Percentiles rank a stretch among this genome's conserved stretches.
phyloP scores from a whole-genome alignment of 139 green algal species.

The Volvox africanus region DNA sequence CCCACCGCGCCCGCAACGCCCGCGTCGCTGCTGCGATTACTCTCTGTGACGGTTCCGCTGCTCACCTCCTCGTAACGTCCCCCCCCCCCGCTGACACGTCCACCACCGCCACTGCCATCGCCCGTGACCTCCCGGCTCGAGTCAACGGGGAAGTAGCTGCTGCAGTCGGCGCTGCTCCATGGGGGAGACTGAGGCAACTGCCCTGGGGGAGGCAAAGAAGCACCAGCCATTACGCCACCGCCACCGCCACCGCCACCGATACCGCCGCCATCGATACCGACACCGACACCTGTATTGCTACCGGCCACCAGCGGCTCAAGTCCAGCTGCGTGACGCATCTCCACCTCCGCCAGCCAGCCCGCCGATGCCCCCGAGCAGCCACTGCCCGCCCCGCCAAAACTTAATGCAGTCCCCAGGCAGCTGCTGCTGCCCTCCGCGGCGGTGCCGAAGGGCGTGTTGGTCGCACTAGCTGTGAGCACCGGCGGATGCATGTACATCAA shows the following conservation, averaged over 20 bases:
- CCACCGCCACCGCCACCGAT: not conserved
- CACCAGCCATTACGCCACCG: not conserved
- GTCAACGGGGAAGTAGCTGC: not conserved
- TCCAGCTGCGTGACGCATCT: not conserved
- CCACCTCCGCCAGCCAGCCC: not conserved
- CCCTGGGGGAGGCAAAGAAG: not conserved
- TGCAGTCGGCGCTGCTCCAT: constrained; percentile 12
- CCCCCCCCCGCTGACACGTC: not conserved
- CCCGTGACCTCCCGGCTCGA: not conserved
- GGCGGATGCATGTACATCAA: constrained; percentile 6
- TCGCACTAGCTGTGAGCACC: not conserved
- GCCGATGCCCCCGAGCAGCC: not conserved
- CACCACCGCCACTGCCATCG: not conserved
- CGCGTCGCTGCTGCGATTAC: not conserved
- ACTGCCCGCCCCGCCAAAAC: not conserved
- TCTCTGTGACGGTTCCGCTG: not conserved
- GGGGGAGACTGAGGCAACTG: not conserved
- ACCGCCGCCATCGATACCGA: not conserved
- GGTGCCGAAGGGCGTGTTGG: not conserved
- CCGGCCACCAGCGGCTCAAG: not conserved
- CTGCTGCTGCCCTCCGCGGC: not conserved
- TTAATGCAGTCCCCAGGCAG: not conserved
- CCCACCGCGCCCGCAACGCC: not conserved
- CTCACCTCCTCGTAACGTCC: not conserved
- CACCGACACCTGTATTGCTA: not conserved